Percentiles rank a stretch among this genome's conserved stretches.
These are phyloP conservation scores for Hanseniaspora lindneri DNA, from an alignment of 805 yeast genomes.

Conservation along the genomic window DNA sequence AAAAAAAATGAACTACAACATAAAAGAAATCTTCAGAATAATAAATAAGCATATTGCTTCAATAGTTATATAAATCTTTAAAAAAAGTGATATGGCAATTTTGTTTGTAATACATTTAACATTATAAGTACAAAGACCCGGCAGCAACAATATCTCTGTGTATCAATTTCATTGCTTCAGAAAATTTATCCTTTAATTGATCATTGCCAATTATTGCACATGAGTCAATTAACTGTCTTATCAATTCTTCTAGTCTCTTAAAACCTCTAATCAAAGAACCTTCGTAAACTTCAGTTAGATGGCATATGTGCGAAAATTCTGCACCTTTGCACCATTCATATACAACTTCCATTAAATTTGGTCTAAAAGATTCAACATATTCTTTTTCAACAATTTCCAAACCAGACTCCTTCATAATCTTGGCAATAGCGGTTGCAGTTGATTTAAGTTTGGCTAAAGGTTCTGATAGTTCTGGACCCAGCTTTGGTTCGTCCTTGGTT, in stretches of 20 bases:
- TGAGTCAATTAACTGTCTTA: slow-evolving; percentile 80
- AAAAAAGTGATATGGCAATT: too few relatives aligned
- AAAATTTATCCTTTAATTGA: slow-evolving; percentile 80
- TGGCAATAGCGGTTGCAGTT: slow-evolving; percentile 84
- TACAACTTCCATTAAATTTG: slow-evolving; percentile 93
- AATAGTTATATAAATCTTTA: too few relatives aligned
- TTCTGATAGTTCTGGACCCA: slow-evolving; percentile 83
- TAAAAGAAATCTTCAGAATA: slow-evolving; percentile 55
- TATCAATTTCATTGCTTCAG: slow-evolving; percentile 66
- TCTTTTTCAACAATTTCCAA: slow-evolving; percentile 84
- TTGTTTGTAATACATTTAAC: too few relatives aligned
- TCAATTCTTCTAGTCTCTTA: slow-evolving; percentile 83
- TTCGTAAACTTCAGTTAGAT: slow-evolving; percentile 97
- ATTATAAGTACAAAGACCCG: slow-evolving; percentile 65
- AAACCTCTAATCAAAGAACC: slow-evolving; percentile 92
- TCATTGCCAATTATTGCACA: slow-evolving; percentile 90
- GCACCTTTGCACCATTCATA: slow-evolving; percentile 96
- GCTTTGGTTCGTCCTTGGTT: slow-evolving; percentile 74
- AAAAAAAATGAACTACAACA: slow-evolving; percentile 80
- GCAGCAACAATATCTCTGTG: slow-evolving; percentile 96
- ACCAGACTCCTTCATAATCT: slow-evolving; percentile 78
- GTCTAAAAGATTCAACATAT: slow-evolving; percentile 80
- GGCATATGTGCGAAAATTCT: slow-evolving; percentile 88
- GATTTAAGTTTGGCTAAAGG: slow-evolving; percentile 81
- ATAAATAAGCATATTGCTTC: too few relatives aligned